Evolutionary conservation across 495 filamentous ascomycete genomes (phyloP).

Genomic region (Tuber aestivum): DNA sequence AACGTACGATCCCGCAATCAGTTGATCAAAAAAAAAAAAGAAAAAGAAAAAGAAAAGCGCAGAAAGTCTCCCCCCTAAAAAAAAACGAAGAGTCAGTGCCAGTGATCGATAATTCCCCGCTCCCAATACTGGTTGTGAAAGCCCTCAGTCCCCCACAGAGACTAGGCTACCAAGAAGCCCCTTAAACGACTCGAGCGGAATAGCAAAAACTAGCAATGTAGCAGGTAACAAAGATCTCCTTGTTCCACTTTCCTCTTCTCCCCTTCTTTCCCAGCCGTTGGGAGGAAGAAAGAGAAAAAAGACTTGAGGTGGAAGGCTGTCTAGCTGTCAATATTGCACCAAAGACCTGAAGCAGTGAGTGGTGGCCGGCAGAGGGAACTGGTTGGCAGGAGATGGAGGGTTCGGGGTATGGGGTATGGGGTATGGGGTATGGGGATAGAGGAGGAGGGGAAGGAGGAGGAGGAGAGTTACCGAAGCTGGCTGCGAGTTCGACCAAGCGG

Average conservation of each 20-base stretch:
- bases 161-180: slow-evolving; percentile 24
- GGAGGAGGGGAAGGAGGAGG: not conserved
- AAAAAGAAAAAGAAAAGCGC: not conserved
- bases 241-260: slow-evolving; percentile 9
- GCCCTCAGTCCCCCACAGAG: not conserved
- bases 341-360: not conserved
- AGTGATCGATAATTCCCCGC: not conserved
- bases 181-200: slow-evolving; percentile 34
- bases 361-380: not conserved
- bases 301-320: slow-evolving; percentile 3
- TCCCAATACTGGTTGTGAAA: not conserved
- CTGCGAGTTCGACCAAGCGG: not conserved
- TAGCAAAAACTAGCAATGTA: slow-evolving; percentile 18
- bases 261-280: slow-evolving; percentile 4
- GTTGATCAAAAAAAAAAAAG: slow-evolving; percentile 1
- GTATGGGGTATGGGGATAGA: not conserved
- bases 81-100: not conserved
- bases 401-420: not conserved
- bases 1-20: slow-evolving; percentile 7
- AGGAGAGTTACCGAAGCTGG: slow-evolving; percentile 3
- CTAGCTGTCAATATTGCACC: not conserved
- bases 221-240: slow-evolving; percentile 14
- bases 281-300: slow-evolving; percentile 11
- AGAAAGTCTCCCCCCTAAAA: not conserved
- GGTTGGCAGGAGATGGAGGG: not conserved